Evolutionary conservation across 352 stramenopile genomes (phyloP).

Genomic region (Phytophthora pisi): DNA sequence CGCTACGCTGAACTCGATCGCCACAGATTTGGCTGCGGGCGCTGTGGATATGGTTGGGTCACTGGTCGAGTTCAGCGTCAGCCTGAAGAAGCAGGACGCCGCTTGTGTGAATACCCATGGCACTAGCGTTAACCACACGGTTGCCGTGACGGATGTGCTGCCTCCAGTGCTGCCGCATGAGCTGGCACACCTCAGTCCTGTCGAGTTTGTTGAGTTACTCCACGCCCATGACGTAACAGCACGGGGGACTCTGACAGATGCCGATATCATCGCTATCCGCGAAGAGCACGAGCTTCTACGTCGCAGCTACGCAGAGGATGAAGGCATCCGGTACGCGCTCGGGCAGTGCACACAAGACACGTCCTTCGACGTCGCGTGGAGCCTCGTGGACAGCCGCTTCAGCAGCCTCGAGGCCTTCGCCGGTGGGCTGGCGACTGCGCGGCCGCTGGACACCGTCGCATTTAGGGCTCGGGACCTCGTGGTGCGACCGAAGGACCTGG

Average conservation of each 20-base stretch:
- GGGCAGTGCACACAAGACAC: slow-evolving; percentile 26
- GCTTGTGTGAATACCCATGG: slow-evolving; percentile 4
- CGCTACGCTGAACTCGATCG: slow-evolving; percentile 28
- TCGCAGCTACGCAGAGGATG: slow-evolving; percentile 27
- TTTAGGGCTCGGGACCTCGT: slow-evolving; percentile 19
- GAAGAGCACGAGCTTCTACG: slow-evolving; percentile 23
- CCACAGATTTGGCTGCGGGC: slow-evolving; percentile 30
- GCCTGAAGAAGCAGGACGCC: slow-evolving; percentile 16
- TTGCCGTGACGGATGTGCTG: slow-evolving; percentile 15
- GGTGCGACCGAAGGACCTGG: slow-evolving; percentile 23
- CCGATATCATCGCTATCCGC: slow-evolving; percentile 13
- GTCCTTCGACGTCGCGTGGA: slow-evolving; percentile 48
- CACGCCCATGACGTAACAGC: slow-evolving; percentile 21
- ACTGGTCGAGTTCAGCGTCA: slow-evolving; percentile 42
- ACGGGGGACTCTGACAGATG: slow-evolving; percentile 6
- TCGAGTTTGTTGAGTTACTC: slow-evolving; percentile 49
- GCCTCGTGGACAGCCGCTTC: slow-evolving; percentile 39
- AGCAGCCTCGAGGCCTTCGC: slow-evolving; percentile 51
- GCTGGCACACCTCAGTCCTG: slow-evolving; percentile 37
- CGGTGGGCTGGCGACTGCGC: slow-evolving; percentile 51
- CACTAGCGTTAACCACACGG: slow-evolving; percentile 3
- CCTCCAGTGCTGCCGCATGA: slow-evolving; percentile 52
- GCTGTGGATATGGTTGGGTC: slow-evolving; percentile 39
- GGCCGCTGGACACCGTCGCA: slow-evolving; percentile 10
- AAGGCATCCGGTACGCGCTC: slow-evolving; percentile 24